Evolutionary conservation across 2,329 filamentous ascomycete species (phyloP).

Genomic region (Paecilomyces fulvus): DNA sequence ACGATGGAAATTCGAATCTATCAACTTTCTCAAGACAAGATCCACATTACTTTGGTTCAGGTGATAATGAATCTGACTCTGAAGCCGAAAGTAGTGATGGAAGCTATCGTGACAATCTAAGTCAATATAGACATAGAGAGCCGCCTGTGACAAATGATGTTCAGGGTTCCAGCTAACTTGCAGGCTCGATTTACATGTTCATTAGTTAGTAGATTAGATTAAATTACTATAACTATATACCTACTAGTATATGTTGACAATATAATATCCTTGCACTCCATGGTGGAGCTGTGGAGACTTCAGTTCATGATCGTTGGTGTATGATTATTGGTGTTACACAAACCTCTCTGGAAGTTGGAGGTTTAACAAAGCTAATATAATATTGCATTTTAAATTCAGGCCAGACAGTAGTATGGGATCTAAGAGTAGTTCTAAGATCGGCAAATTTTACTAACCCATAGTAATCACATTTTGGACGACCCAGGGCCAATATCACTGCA

Average conservation of each 20-base stretch:
- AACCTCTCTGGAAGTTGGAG: too few species aligned
- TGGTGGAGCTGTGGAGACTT: not conserved
- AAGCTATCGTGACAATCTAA: not conserved
- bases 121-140: not conserved
- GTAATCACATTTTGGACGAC: not conserved
- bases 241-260: not conserved
- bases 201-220: not conserved
- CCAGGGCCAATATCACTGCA: not conserved
- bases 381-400: too few species aligned
- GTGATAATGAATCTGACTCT: constrained; percentile 34
- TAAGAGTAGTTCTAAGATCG: not conserved
- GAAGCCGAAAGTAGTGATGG: constrained; percentile 12
- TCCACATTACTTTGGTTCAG: constrained; percentile 51
- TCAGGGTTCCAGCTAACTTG: not conserved
- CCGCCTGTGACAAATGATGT: not conserved
- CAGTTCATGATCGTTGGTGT: too few species aligned
- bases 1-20: not conserved
- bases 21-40: constrained; percentile 32
- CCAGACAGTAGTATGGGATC: too few species aligned
- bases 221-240: not conserved
- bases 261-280: not conserved
- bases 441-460: not conserved
- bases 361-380: too few species aligned
- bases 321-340: too few species aligned
- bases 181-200: not conserved